Evolutionary conservation across 352 stramenopile genomes (phyloP).

Genomic region (Phytophthora cryptogea): DNA sequence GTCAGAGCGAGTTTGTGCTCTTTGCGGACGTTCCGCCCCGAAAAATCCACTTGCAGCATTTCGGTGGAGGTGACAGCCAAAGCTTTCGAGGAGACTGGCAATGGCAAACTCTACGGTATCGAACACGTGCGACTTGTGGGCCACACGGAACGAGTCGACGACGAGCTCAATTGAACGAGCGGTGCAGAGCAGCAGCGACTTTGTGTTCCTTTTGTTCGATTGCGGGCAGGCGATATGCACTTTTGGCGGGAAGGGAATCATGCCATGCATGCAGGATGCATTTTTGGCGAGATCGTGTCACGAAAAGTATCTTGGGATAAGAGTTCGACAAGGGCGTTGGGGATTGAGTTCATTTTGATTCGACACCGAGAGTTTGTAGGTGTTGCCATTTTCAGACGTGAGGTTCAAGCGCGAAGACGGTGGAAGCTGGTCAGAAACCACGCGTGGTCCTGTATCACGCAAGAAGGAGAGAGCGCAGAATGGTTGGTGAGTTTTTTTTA

Average conservation of each 20-base stretch:
- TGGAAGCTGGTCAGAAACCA: conserved; percentile 78
- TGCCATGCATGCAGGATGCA: not conserved
- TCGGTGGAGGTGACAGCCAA: conserved; percentile 14
- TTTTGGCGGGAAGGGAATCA: conserved; percentile 7
- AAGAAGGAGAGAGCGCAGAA: not conserved
- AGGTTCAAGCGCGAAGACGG: conserved; percentile 36
- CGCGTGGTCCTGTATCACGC: conserved; percentile 39
- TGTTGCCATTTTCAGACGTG: no score
- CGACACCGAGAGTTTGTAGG: not conserved
- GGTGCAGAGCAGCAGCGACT: conserved; percentile 20
- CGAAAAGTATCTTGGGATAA: not conserved
- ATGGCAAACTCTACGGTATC: no score
- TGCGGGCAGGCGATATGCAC: conserved; percentile 17
- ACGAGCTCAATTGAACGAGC: conserved; percentile 25
- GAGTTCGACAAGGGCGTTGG: not conserved
- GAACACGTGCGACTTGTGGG: conserved; percentile 19
- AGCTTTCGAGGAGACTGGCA: not conserved
- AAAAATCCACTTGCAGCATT: conserved; percentile 29
- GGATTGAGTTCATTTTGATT: not conserved
- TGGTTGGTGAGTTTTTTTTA: conserved; percentile 4
- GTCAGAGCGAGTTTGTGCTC: conserved; percentile 1
- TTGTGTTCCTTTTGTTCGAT: conserved; percentile 9
- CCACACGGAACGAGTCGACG: conserved; percentile 20
- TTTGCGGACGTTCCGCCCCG: conserved; percentile 10
- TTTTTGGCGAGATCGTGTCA: not conserved